Evolutionary conservation across 768 basidiomycete species (phyloP), one percentile per base, ranked within the genome.

Genomic region (Cystofilobasidium capitatum): DNA sequence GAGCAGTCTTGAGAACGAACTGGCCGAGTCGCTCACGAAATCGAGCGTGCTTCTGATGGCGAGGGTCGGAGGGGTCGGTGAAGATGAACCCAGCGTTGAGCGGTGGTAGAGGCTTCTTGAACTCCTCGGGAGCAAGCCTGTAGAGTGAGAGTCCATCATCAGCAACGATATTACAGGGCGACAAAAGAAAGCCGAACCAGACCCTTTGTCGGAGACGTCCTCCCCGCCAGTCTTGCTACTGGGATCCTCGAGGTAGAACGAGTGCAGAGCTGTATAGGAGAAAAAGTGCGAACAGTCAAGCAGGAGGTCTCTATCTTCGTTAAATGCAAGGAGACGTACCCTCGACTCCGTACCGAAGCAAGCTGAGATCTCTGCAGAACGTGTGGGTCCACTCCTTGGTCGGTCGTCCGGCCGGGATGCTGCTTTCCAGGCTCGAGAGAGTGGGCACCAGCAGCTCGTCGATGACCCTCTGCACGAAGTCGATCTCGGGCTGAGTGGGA

Each of bases 241-340:
- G 2, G 62, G 57, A 31, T 72, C 71, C n/a, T 73, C 71, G 35
- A 57, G 26, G 69, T 62, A 58, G 35, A 33, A 68, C 10, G 36
- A 36, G 12, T 44, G 51, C 20, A 36, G 64, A 33, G 51, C 51
- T 55, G 51, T n/a, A n/a, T n/a, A n/a, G n/a, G 37, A 24, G 17
- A 39, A 49, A 63, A 33, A 51, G 0, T 71, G 51, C 37, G 55
- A 36, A 77, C 81, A 45, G 37, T 35, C 26, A 74, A 80, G 67
- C 76, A 85, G 82, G 89, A 83, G 78, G 89, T 91, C 73, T 91
- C 89, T 70, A 91, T 88, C 75, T 89, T 91, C 16, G 86, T 81
- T 89, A 89, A 92, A 20, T 81, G 70, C 20, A 82, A 81, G 75
- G 87, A 82, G 26, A 49, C 47, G 47, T 31, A 55, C 84, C 81